Conservation (phyloP, 441 rosid genomes). For the Kokia cookei region DNA sequence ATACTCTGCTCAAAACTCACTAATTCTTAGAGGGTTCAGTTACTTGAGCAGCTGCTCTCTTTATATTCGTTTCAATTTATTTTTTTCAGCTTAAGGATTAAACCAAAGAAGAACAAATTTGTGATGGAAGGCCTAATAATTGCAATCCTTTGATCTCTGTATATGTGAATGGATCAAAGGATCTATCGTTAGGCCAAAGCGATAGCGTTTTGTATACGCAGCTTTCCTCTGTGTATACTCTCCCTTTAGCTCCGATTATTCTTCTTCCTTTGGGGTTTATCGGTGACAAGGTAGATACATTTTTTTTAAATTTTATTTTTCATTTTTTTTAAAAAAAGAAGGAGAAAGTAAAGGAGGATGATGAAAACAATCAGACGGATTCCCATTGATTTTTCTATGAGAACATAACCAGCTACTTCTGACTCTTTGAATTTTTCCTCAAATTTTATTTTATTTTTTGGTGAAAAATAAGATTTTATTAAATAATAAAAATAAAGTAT, state of each 20-base stretch:
- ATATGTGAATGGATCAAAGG: constrained; percentile 23
- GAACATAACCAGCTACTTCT: constrained; percentile 44
- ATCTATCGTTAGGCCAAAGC: constrained; percentile 57
- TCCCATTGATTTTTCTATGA: constrained; percentile 55
- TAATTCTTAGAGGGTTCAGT: too few species aligned
- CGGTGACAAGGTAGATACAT: constrained; percentile 64
- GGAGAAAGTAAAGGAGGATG: constrained; percentile 15
- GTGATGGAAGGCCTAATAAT: constrained; percentile 31
- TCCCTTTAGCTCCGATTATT: constrained; percentile 50
- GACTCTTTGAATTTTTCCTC: constrained; percentile 12
- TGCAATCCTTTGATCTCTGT: constrained; percentile 38
- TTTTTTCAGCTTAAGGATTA: neutral
- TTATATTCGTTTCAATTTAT: neutral
- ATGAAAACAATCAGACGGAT: constrained; percentile 61
- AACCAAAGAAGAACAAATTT: neutral
- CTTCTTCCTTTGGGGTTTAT: neutral
- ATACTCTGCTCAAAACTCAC: too few species aligned
- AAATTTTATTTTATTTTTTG: neutral
- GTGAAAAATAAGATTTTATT: neutral
- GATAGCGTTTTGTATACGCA: constrained; percentile 6
- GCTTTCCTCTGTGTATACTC: constrained; percentile 16
- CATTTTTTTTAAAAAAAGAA: neutral
- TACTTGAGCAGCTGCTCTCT: neutral
- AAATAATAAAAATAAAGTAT: neutral
- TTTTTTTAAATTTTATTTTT: too few species aligned